Percentiles rank a stretch among this genome's conserved stretches.
Evolutionary conservation across 2,329 filamentous ascomycete genomes (phyloP).

Genomic region (Acephala macrosclerotiorum): DNA sequence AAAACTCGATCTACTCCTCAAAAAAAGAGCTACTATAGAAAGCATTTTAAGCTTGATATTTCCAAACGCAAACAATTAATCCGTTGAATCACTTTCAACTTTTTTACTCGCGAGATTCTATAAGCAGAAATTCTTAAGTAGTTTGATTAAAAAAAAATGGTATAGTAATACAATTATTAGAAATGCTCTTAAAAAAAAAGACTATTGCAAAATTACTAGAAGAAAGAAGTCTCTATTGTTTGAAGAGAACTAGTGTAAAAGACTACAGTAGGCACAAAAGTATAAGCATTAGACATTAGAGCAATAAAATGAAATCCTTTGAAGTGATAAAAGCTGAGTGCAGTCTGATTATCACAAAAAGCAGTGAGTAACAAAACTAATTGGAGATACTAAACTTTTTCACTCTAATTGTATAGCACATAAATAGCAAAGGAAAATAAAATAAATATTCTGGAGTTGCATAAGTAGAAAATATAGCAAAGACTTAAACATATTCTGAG

Average conservation of each 20-base stretch:
- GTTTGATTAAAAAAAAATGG: slow-evolving; percentile 11
- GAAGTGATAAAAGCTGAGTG: slow-evolving; percentile 21
- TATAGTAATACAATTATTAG: slow-evolving; percentile 16
- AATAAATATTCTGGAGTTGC: no score
- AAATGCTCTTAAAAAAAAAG: slow-evolving; percentile 25
- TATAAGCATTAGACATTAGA: slow-evolving; percentile 20
- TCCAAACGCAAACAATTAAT: no score
- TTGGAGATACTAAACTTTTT: slow-evolving; percentile 1
- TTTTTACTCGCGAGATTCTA: slow-evolving; percentile 2
- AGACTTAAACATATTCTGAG: slow-evolving; percentile 26
- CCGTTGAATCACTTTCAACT: no score
- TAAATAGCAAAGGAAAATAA: slow-evolving; percentile 28
- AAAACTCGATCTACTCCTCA: neutral
- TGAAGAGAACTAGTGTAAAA: slow-evolving; percentile 13
- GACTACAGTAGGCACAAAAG: slow-evolving; percentile 23
- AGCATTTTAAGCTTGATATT: no score
- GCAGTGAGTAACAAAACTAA: slow-evolving; percentile 5
- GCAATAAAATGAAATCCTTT: no score
- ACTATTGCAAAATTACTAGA: slow-evolving; percentile 12
- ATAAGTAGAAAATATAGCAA: slow-evolving; percentile 21
- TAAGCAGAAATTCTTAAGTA: slow-evolving; percentile 13
- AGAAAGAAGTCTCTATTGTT: no score
- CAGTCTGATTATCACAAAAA: slow-evolving; percentile 18
- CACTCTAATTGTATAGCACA: slow-evolving; percentile 23
- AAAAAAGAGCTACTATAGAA: neutral